These are phyloP conservation scores for Cyclaneusma minus DNA, from an alignment of 2,329 filamentous ascomycete species.

Conservation along the genomic window DNA sequence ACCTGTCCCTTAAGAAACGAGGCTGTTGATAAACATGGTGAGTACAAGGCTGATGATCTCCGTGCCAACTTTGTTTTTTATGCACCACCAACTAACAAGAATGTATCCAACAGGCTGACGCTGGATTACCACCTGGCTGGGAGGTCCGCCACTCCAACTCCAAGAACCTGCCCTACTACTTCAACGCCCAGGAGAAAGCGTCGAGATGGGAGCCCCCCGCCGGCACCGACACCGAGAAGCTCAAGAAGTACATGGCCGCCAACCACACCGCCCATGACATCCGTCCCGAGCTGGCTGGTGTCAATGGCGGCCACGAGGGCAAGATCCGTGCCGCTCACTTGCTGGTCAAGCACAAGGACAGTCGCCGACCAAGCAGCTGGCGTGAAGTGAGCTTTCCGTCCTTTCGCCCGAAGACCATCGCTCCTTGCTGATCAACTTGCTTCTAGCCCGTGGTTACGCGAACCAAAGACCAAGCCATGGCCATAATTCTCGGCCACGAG, in stretches of 20 bases:
- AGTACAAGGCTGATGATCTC: too few relatives aligned
- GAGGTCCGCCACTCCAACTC: constrained; percentile 96
- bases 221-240: constrained; percentile 77
- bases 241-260: constrained; percentile 86
- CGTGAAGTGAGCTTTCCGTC: constrained; percentile 39
- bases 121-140: constrained; percentile 75
- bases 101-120: constrained; percentile 38
- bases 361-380: constrained; percentile 85
- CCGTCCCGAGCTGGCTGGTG: constrained; percentile 19
- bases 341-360: constrained; percentile 83
- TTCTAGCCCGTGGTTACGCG: constrained; percentile 63
- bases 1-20: too few relatives aligned
- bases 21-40: too few relatives aligned
- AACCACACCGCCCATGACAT: constrained; percentile 54
- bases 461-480: constrained; percentile 70
- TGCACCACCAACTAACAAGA: too few relatives aligned
- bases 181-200: constrained; percentile 73
- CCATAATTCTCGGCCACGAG: constrained; percentile 64
- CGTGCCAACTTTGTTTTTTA: too few relatives aligned
- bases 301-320: constrained; percentile 36
- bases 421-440: constrained; percentile 4
- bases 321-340: constrained; percentile 92
- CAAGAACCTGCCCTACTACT: constrained; percentile 98
- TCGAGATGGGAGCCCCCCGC: constrained; percentile 90
- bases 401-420: background rate